Percentiles rank a stretch among this genome's conserved stretches.
Conservation (phyloP, 345 rosid genomes). For the Citropsis articulata region DNA sequence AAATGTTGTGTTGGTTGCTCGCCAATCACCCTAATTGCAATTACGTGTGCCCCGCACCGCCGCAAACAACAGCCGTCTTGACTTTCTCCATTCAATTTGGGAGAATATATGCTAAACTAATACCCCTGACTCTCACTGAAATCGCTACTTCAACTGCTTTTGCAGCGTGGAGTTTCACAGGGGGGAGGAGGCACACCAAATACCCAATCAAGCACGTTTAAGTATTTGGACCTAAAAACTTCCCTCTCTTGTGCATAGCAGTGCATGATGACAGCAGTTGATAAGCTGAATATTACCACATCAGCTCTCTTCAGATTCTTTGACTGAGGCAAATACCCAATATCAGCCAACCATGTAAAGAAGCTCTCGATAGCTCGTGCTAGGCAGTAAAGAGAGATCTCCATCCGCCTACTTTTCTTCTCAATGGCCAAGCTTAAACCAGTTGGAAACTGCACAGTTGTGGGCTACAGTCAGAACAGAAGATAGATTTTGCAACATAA, state of each 20-base stretch:
- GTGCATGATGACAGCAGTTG: conserved; percentile 90
- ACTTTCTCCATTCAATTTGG: neutral
- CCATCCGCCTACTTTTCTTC: conserved; percentile 90
- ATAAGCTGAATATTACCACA: conserved; percentile 77
- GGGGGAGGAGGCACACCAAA: conserved; percentile 80
- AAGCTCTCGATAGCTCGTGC: conserved; percentile 96
- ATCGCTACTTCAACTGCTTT: conserved; percentile 12
- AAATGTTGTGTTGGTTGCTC: neutral
- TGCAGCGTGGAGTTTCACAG: conserved; percentile 50
- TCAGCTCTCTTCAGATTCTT: conserved; percentile 70
- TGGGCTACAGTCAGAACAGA: neutral
- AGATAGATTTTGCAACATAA: neutral
- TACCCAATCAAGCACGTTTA: conserved; percentile 94
- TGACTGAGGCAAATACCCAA: conserved; percentile 54
- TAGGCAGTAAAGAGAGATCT: conserved; percentile 92
- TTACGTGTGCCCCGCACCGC: neutral
- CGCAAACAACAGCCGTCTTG: neutral
- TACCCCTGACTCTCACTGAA: neutral
- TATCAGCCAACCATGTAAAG: conserved; percentile 66
- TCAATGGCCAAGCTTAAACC: conserved; percentile 83
- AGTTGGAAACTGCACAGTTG: conserved; percentile 66
- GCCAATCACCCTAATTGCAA: neutral
- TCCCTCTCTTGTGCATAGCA: conserved; percentile 94
- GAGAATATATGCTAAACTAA: neutral
- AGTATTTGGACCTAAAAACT: conserved; percentile 87